Evolutionary conservation across 192 early-diverging fungal species (phyloP), one percentile per base, ranked within the genome.

Genomic region (Coemansia sp.): DNA sequence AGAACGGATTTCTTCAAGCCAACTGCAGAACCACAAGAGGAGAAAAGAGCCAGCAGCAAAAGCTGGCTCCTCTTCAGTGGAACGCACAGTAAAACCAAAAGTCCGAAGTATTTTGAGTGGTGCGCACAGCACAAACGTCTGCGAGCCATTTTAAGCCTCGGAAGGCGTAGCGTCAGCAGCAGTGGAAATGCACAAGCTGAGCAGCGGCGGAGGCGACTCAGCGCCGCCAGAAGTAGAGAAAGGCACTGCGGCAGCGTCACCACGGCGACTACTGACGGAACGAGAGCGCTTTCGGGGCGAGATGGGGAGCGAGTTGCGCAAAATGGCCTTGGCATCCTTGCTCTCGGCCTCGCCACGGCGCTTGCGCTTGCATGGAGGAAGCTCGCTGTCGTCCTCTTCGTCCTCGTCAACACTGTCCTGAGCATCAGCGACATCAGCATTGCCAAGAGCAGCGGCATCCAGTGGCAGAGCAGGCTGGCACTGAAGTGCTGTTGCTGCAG

Each of bases 251-350:
- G 58, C 64, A 27, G 63, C 70, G 19, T 52, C 52, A 25, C 59
- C 61, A 41, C 37, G 53, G 23, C 41, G 58, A 7, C 45, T 25
- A 13, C 53, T 57, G 21, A 53, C 33, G 9, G 72, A 76, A 15
- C 72, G 65, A 51, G 72, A 68, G 59, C 72, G 72, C 61, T 76
- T 76, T 37, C 72, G 65, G 17, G 72, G 72, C 56, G 65, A 68
- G 27, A 68, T 51, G 17, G 51, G 46, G 4, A 76, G 56, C 2
- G 58, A 39, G 56, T 56, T 63, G 27, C 62, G 62, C 41, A 55
- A 58, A 8, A 65, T 65, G 34, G 50, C 40, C 52, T 59, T 68
- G 33, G 58, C 58, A 19, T 63, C 63, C 38, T 59, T 51, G 40
- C 62, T 56, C 51, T 73, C 70, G 8, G 50, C 39, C 25, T 73